A percentile compares a stretch with the other conserved stretches of the same genome.
These are phyloP conservation scores for Mrakia hoshinonis DNA, from an alignment of 768 basidiomycete species.

Conservation along the genomic window DNA sequence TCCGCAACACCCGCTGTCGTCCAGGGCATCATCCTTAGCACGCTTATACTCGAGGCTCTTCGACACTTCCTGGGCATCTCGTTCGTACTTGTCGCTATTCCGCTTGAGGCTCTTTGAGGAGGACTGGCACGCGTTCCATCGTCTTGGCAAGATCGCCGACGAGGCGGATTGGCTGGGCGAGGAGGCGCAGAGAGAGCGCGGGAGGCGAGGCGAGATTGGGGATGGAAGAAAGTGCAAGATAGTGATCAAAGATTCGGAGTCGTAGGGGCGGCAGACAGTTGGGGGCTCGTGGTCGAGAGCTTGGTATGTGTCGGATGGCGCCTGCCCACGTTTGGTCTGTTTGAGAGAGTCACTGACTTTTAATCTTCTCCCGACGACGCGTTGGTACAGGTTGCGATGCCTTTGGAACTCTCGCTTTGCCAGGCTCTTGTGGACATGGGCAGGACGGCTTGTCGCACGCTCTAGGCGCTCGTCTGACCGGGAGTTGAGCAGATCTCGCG, in stretches of 20 bases:
- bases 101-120: slow-evolving; percentile 83
- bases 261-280: slow-evolving; percentile 74
- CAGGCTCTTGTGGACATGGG: too few relatives aligned
- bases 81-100: slow-evolving; percentile 64
- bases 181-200: neutral
- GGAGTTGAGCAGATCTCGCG: too few relatives aligned
- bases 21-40: slow-evolving; percentile 56
- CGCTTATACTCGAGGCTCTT: slow-evolving; percentile 35
- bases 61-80: slow-evolving; percentile 48
- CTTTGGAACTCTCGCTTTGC: too few relatives aligned
- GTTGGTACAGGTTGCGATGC: too few relatives aligned
- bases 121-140: slow-evolving; percentile 82
- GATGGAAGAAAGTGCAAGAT: slow-evolving; percentile 59
- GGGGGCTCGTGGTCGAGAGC: slow-evolving; percentile 60
- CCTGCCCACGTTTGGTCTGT: too few relatives aligned
- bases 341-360: too few relatives aligned
- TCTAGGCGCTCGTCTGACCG: too few relatives aligned
- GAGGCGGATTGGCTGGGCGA: slow-evolving; percentile 48
- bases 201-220: neutral
- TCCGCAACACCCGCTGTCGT: slow-evolving; percentile 68
- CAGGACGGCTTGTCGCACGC: too few relatives aligned
- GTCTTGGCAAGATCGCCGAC: slow-evolving; percentile 52
- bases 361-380: too few relatives aligned
- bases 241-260: slow-evolving; percentile 84
- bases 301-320: slow-evolving; percentile 35